Conservation (phyloP, 768 basidiomycete species). For the Mycena kentingensis region DNA sequence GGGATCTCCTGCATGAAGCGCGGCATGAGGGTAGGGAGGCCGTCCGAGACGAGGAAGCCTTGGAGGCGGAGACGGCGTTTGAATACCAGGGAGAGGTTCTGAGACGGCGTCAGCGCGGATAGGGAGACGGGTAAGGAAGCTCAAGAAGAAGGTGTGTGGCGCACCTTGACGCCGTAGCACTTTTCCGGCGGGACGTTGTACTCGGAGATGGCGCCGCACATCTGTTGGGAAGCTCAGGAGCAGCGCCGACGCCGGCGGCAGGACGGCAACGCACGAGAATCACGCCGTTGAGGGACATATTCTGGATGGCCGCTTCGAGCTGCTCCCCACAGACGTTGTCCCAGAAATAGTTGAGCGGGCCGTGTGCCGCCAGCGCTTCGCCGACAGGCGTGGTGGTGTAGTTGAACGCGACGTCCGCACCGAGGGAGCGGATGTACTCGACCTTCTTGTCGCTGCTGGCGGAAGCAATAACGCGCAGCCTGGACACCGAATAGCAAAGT, state of each 20-base stretch:
- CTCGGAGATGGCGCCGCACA: slow-evolving; percentile 22
- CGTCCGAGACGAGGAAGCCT: slow-evolving; percentile 32
- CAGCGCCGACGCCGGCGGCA: slow-evolving; percentile 2
- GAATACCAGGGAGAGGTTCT: slow-evolving; percentile 31
- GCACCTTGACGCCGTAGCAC: slow-evolving; percentile 23
- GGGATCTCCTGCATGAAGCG: slow-evolving; percentile 43
- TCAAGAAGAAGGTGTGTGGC: not conserved
- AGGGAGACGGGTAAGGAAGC: not conserved
- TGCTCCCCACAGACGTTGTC: slow-evolving; percentile 46
- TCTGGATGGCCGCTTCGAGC: slow-evolving; percentile 43
- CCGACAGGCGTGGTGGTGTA: slow-evolving; percentile 27
- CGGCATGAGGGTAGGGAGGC: slow-evolving; percentile 31
- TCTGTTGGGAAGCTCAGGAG: slow-evolving; percentile 5
- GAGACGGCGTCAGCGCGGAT: too few species aligned
- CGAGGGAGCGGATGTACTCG: slow-evolving; percentile 41
- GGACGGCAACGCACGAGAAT: slow-evolving; percentile 29
- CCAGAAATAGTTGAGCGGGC: slow-evolving; percentile 23
- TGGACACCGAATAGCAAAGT: slow-evolving; percentile 5
- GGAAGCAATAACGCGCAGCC: slow-evolving; percentile 49
- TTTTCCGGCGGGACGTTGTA: slow-evolving; percentile 17
- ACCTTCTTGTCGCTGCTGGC: slow-evolving; percentile 57
- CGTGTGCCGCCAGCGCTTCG: slow-evolving; percentile 1
- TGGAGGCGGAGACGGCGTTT: slow-evolving; percentile 28
- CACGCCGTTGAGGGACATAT: slow-evolving; percentile 35
- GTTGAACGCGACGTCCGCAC: slow-evolving; percentile 42